These are phyloP conservation scores for Canariomyces notabilis DNA, from an alignment of 2,329 filamentous ascomycete species.

Conservation along the genomic window DNA sequence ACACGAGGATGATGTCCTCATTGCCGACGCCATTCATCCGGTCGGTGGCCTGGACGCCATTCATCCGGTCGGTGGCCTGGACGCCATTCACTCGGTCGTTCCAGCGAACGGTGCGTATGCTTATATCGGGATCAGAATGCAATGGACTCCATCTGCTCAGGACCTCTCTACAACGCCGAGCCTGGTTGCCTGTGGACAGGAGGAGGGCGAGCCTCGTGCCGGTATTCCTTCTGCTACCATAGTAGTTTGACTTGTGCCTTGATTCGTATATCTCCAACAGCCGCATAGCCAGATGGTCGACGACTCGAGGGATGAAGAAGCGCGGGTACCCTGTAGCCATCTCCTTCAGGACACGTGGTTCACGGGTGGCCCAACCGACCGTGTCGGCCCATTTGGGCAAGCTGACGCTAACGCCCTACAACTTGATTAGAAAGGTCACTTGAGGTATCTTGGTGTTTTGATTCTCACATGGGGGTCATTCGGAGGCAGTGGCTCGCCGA, in stretches of 20 bases:
- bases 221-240: neutral
- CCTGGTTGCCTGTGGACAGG: slow-evolving; percentile 2
- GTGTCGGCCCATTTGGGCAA: slow-evolving; percentile 24
- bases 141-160: neutral
- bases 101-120: slow-evolving; percentile 8
- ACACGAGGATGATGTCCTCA: slow-evolving; percentile 15
- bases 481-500: slow-evolving; percentile 10
- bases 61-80: neutral
- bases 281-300: slow-evolving; percentile 9
- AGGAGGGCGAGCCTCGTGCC: neutral
- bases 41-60: neutral
- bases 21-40: too few species aligned
- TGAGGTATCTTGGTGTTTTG: neutral
- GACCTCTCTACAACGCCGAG: neutral
- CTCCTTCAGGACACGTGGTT: slow-evolving; percentile 15
- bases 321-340: slow-evolving; percentile 24
- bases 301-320: slow-evolving; percentile 19
- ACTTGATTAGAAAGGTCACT: neutral
- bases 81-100: neutral
- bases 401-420: slow-evolving; percentile 22
- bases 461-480: slow-evolving; percentile 13
- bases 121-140: neutral
- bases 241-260: neutral
- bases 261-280: neutral
- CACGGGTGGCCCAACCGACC: slow-evolving; percentile 20